A percentile compares a stretch with the other conserved stretches of the same genome.
Evolutionary conservation across 176 grass and related monocot species (phyloP).

Genomic region (Zizania latifolia): DNA sequence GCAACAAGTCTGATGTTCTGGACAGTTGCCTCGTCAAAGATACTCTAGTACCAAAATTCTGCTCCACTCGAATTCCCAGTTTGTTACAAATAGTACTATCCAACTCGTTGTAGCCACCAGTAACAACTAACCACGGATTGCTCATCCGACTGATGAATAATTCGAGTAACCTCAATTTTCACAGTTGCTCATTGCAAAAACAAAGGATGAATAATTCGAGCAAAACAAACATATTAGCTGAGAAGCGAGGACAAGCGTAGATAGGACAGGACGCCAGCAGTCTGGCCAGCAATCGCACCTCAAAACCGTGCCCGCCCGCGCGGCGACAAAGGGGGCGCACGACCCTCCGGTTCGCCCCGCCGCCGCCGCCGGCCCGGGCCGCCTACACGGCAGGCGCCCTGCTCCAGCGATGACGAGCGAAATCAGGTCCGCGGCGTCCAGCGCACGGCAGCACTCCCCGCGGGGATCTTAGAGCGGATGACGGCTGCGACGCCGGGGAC

Average conservation of each 20-base stretch:
- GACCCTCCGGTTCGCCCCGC: background rate
- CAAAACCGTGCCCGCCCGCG: slow-evolving; percentile 24
- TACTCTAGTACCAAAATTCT: background rate
- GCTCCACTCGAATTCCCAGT: background rate
- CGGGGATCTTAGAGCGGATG: background rate
- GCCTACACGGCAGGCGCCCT: background rate
- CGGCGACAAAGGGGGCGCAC: slow-evolving; percentile 20
- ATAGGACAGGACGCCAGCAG: background rate
- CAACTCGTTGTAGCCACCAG: background rate
- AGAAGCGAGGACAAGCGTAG: background rate
- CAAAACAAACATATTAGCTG: background rate
- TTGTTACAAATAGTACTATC: background rate
- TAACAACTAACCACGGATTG: background rate
- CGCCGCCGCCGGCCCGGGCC: slow-evolving; percentile 19
- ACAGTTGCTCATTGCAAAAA: background rate
- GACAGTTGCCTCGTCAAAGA: background rate
- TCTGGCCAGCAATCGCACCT: slow-evolving; percentile 23
- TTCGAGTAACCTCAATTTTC: background rate
- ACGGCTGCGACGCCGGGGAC: background rate
- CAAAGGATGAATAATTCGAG: background rate
- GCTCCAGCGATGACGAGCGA: background rate
- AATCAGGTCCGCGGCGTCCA: background rate
- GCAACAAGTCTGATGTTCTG: background rate
- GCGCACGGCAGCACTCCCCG: background rate
- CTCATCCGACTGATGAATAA: background rate